Evolutionary conservation across 352 stramenopile species (phyloP), one percentile per base, ranked within the genome.

Genomic region (Phytopythium chamaehyphon): DNA sequence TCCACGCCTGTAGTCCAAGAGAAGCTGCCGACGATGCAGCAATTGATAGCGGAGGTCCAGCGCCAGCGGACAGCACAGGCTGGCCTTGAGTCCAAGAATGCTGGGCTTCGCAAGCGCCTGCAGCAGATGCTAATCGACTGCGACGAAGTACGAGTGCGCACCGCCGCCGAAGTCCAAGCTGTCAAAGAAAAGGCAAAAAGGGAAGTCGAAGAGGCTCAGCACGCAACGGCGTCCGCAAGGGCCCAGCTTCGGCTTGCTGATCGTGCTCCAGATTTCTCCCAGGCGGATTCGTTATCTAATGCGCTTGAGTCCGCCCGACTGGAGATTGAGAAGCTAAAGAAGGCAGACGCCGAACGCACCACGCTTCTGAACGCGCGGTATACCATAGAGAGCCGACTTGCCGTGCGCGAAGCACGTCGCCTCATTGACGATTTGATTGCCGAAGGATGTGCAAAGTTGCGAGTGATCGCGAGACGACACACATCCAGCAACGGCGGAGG

Each of bases 111-210:
- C 14, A 93, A 90, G 53, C 59, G 68, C 6, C 54, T 91, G 39
- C 83, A 93, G 58, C 65, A 79, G 9, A 89, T 90, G 77, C 56
- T 93, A 6, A 93, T 91, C 52, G 67, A 90, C 55, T 83, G 71
- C 28, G 80, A 88, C 31, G 69, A 89, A 62, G 71, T 84, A 36
- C 70, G 74, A n/a, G 72, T 88, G 8, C 67, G 71, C 5, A 69
- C 82, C 1, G 71, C 55, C 14, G 69, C 64, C 6, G 64, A 86
- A n/a, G 61, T 86, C 16, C 43, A 59, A 11, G 55, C 63, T 3
- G 76, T 70, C 23, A 73, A 88, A 52, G 75, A 86, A 3, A 80
- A 80, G 23, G 56, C 71, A 6, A 64, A 79, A 33, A 62, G 51
- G 16, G 69, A 83, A 5, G 45, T 84, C 23, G 40, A 71, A 12